Evolutionary conservation across 495 filamentous ascomycete genomes (phyloP).

Genomic region (Hypoxylon cercidicola): DNA sequence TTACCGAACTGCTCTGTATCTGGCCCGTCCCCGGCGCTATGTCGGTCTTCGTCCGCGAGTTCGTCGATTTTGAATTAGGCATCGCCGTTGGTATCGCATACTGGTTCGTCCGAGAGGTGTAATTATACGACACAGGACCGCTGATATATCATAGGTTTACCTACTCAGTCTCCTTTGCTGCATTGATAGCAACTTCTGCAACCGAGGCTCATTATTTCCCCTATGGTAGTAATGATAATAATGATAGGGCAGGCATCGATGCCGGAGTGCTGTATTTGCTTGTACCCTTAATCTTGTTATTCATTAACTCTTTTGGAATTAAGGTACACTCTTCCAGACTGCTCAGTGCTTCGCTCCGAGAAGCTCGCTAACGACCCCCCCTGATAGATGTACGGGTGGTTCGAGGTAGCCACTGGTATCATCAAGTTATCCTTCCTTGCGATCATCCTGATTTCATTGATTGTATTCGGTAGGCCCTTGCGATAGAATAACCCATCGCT

Average conservation of each 20-base stretch:
- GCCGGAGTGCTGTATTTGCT: slow-evolving; percentile 32
- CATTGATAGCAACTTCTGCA: slow-evolving; percentile 53
- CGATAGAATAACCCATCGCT: not conserved
- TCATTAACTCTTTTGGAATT: slow-evolving; percentile 37
- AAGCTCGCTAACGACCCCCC: not conserved
- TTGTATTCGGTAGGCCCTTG: slow-evolving; percentile 23
- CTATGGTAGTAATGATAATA: too few relatives aligned
- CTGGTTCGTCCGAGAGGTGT: slow-evolving; percentile 48
- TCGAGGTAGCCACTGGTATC: slow-evolving; percentile 36
- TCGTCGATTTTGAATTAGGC: slow-evolving; percentile 60
- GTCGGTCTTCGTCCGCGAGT: slow-evolving; percentile 57
- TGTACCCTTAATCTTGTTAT: slow-evolving; percentile 30
- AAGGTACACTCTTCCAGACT: slow-evolving; percentile 18
- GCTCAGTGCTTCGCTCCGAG: not conserved
- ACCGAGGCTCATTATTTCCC: slow-evolving; percentile 51
- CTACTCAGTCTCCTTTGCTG: slow-evolving; percentile 55
- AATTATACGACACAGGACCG: not conserved
- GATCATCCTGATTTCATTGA: slow-evolving; percentile 30
- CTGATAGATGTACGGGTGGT: slow-evolving; percentile 40
- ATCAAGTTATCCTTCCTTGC: slow-evolving; percentile 36
- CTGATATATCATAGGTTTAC: slow-evolving; percentile 51
- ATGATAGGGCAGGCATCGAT: slow-evolving; percentile 22
- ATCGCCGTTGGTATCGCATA: slow-evolving; percentile 59
- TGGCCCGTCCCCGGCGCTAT: slow-evolving; percentile 61
- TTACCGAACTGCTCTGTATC: slow-evolving; percentile 61